Base-by-base conservation (phyloP, 495 filamentous ascomycete genomes). In the Penicillium parvum region DNA sequence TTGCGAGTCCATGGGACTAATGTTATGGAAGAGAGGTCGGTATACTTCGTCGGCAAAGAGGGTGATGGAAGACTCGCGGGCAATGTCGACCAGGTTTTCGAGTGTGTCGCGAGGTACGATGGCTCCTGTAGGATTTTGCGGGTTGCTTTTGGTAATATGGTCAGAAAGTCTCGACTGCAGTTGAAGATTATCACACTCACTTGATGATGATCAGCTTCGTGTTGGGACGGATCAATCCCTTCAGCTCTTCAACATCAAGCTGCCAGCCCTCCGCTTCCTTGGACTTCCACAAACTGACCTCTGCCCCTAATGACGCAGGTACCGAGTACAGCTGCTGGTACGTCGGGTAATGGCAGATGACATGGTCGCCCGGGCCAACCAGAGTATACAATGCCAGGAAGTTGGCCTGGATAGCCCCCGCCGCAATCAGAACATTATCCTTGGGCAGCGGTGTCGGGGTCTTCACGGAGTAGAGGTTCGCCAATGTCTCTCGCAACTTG, bases 281-380 rank as follows among this genome's bases (percentile, higher is more conserved):
- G 5, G 89, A 71, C 60, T 81, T 79, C 90, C 89, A 96, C 16
- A 90, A 55, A 35, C 81, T 81, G 3, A 96, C 86, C 43, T 88
- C 79, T 1, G 90, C 89, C 0, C 89, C 90, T 2, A 95, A 67
- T 22, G 82, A 85, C 43, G 68, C 75, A 1, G 90, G 86, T 1
- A 94, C 78, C 9, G 78, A 69, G 52, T 91, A 95, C 0, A 95
- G 75, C 53, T 95, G 89, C 54, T 92, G 86, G 58, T 96, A 96
- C 16, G 88, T 92, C 3, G 90, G 90, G 52, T 88, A 84, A 40
- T 95, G 85, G 55, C 86, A 94, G 39, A 95, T 79, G 20, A 94
- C 86, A 72, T 96, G 90, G 45, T 95, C 88, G 2, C 86, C 89
- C 0, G 84, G 83, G 0, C 81, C 82, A 2, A 92, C 60, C 16